A percentile compares a stretch with the other conserved stretches of the same genome.
These are phyloP conservation scores for Carex cristatella DNA, from an alignment of 176 grass and related monocot genomes.

Conservation along the genomic window DNA sequence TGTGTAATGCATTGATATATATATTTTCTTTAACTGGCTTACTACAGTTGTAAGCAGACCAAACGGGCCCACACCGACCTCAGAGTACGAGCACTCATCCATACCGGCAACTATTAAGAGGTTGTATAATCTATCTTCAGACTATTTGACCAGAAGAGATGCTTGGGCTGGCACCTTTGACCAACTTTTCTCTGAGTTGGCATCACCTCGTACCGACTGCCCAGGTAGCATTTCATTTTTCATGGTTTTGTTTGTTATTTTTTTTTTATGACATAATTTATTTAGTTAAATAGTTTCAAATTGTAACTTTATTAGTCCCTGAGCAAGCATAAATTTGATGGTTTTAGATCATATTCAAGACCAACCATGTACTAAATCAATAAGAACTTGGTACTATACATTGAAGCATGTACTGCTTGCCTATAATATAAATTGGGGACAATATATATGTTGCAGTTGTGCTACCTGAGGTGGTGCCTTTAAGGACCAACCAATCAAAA, in stretches of 20 bases:
- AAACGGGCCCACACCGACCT: conserved; percentile 42
- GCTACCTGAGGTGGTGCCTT: conserved; percentile 46
- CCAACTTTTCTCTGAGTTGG: conserved; percentile 45
- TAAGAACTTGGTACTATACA: background rate
- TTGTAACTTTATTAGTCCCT: background rate
- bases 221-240: conserved; percentile 36
- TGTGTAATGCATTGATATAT: background rate
- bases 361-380: background rate
- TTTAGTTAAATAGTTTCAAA: background rate
- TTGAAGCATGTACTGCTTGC: background rate
- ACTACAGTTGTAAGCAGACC: conserved; percentile 45
- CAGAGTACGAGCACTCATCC: conserved; percentile 88
- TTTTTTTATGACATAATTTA: background rate
- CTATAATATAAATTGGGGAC: background rate
- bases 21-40: background rate
- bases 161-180: conserved; percentile 94
- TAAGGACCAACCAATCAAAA: conserved; percentile 36
- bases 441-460: conserved; percentile 32
- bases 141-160: conserved; percentile 74
- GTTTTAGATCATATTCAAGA: background rate
- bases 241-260: background rate
- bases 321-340: background rate
- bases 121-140: conserved; percentile 66
- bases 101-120: conserved; percentile 86
- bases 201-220: conserved; percentile 68